Evolutionary conservation across 192 early-diverging fungal genomes (phyloP).

Genomic region (Tieghemiomyces parasiticus): DNA sequence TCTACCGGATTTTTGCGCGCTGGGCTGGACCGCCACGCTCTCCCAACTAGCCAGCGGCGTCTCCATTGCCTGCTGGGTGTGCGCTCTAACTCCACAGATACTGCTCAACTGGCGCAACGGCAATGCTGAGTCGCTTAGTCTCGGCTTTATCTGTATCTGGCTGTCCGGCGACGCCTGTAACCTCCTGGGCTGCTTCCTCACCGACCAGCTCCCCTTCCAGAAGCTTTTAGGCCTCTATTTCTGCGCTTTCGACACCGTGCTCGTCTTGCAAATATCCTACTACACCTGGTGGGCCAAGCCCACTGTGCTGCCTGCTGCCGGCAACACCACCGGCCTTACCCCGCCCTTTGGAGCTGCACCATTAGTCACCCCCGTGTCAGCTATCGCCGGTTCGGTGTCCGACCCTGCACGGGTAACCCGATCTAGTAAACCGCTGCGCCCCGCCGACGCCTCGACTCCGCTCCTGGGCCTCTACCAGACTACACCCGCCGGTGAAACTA

Average conservation of each 20-base stretch:
- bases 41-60: not conserved
- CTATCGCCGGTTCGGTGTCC: too few relatives aligned
- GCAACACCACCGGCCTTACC: not conserved
- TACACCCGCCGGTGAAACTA: too few relatives aligned
- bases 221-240: conserved; percentile 25
- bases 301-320: not conserved
- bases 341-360: not conserved
- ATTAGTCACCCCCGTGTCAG: too few relatives aligned
- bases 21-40: not conserved
- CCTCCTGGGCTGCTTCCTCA: conserved; percentile 50
- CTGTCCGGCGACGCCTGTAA: conserved; percentile 50
- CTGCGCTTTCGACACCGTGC: conserved; percentile 19
- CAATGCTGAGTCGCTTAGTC: conserved; percentile 16
- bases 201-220: conserved; percentile 64
- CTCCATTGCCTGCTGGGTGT: conserved; percentile 17
- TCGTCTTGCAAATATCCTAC: conserved; percentile 24
- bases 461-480: not conserved
- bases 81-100: conserved; percentile 19
- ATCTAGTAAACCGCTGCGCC: not conserved
- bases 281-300: conserved; percentile 9
- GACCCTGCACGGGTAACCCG: too few relatives aligned
- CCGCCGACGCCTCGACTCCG: not conserved
- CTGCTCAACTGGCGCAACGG: conserved; percentile 18
- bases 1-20: not conserved
- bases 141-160: conserved; percentile 15